Percentiles rank a stretch among this genome's conserved stretches.
These are phyloP conservation scores for Dryas integrifolia DNA, from an alignment of 331 rosid genomes.

Conservation along the genomic window DNA sequence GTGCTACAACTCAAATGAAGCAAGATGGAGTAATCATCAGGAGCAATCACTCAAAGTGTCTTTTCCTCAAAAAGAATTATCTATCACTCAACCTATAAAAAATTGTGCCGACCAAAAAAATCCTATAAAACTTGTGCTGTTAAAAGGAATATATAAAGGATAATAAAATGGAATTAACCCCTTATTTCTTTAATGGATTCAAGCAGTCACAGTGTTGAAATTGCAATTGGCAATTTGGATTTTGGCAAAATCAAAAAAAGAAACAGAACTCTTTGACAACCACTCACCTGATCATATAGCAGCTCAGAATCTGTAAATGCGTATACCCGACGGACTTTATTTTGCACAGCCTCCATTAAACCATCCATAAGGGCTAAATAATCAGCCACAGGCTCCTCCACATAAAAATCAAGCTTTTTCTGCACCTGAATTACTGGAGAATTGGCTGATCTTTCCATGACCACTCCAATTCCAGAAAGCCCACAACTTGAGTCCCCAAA, in stretches of 20 bases:
- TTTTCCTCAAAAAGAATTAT: neutral
- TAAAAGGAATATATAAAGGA: neutral
- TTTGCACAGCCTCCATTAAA: slow-evolving; percentile 57
- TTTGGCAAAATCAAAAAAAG: neutral
- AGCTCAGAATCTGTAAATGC: slow-evolving; percentile 82
- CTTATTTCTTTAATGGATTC: neutral
- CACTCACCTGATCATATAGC: slow-evolving; percentile 63
- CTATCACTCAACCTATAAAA: neutral
- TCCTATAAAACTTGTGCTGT: neutral
- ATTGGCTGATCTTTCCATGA: slow-evolving; percentile 62
- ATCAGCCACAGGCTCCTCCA: slow-evolving; percentile 69
- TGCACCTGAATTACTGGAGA: slow-evolving; percentile 65
- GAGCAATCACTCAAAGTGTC: neutral
- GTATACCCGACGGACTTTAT: slow-evolving; percentile 48
- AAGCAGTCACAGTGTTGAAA: slow-evolving; percentile 6
- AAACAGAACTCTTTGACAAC: neutral
- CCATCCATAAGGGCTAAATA: slow-evolving; percentile 92
- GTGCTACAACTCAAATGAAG: neutral
- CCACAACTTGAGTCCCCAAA: slow-evolving; percentile 59
- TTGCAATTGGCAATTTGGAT: neutral
- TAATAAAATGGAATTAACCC: neutral
- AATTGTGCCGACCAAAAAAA: no score
- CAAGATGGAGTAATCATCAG: neutral
- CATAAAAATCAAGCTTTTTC: slow-evolving; percentile 81
- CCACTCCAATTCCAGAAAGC: slow-evolving; percentile 88